A percentile compares a stretch with the other conserved stretches of the same genome.
Evolutionary conservation across 164 flowering plant genomes (phyloP).

Genomic region (Echeveria elegans): DNA sequence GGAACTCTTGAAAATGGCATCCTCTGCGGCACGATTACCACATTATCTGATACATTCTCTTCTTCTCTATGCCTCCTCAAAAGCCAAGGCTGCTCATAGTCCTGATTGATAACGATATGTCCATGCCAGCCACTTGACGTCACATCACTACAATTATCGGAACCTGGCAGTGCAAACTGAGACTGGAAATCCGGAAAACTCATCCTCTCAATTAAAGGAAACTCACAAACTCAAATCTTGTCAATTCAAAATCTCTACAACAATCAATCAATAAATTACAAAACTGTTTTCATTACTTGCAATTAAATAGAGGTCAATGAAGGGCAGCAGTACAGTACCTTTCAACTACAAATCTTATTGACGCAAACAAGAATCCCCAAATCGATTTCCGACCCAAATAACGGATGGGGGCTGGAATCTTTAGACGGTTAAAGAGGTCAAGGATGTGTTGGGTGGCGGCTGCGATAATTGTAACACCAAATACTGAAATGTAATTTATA

Average conservation of each 20-base stretch:
- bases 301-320: not conserved
- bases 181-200: constrained; percentile 25
- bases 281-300: not conserved
- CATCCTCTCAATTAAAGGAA: constrained; percentile 13
- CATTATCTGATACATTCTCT: constrained; percentile 17
- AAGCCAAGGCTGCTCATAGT: constrained; percentile 23
- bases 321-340: not conserved
- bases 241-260: not conserved
- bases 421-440: not conserved
- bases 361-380: not conserved
- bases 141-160: constrained; percentile 17
- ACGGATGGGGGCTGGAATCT: not conserved
- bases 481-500: not conserved
- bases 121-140: constrained; percentile 29
- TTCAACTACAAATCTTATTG: not conserved
- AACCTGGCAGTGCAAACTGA: constrained; percentile 13
- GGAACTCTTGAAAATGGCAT: constrained; percentile 24
- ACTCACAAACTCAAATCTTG: not conserved
- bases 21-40: constrained; percentile 16
- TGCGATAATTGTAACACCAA: not conserved
- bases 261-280: not conserved
- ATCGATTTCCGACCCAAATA: not conserved
- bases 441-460: too few species aligned
- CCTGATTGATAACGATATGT: constrained; percentile 16
- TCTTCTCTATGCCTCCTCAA: constrained; percentile 45